Conservation (phyloP, 768 basidiomycete genomes). For the Amanita exitialis region DNA sequence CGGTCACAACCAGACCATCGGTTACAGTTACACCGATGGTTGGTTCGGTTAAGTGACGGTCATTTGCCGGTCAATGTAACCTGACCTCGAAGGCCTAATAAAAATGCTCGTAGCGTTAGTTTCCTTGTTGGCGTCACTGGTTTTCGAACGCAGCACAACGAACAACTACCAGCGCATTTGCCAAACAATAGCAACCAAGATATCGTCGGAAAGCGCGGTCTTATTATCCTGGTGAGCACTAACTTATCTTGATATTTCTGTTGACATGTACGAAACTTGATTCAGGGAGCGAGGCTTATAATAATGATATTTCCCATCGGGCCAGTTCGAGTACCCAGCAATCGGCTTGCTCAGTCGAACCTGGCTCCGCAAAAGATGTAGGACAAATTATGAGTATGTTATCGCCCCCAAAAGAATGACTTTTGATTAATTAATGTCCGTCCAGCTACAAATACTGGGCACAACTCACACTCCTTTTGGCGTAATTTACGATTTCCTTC, state of each 20-base stretch:
- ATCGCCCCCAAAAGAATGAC: neutral
- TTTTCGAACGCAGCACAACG: neutral
- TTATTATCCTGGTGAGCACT: neutral
- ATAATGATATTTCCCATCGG: neutral
- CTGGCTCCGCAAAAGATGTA: neutral
- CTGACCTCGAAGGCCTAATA: too few relatives aligned
- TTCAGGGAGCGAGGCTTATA: neutral
- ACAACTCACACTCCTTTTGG: neutral
- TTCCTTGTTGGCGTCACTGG: too few relatives aligned
- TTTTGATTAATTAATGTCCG: too few relatives aligned
- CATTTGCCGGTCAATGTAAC: too few relatives aligned
- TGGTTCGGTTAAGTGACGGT: too few relatives aligned
- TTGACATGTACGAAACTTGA: neutral
- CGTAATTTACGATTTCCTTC: neutral
- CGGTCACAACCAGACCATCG: too few relatives aligned
- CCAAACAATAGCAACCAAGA: neutral
- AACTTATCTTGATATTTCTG: too few relatives aligned
- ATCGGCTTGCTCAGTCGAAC: conserved; percentile 2
- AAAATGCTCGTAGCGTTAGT: too few relatives aligned
- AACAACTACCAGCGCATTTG: neutral
- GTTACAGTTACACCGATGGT: too few relatives aligned
- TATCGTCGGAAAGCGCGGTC: neutral
- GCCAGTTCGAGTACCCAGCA: conserved; percentile 1
- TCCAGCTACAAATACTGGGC: neutral
- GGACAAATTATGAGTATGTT: neutral